Conservation (phyloP, 1,139 yeast genomes). For the Suhomyces guaymorum region DNA sequence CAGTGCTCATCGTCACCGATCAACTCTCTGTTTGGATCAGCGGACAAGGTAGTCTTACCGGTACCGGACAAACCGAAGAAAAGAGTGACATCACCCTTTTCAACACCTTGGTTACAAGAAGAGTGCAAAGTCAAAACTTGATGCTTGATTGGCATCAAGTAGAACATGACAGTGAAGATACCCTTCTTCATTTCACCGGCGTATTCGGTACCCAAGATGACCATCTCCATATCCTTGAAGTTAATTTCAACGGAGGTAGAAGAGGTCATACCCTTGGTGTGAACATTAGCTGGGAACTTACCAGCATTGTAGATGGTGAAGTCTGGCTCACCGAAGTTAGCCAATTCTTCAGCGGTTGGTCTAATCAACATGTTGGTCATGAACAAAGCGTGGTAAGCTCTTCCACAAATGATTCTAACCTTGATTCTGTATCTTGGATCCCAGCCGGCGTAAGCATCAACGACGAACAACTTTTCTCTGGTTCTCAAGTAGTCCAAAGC, state of each 20-base stretch:
- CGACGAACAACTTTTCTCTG: constrained; percentile 89
- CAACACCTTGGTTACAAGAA: constrained; percentile 86
- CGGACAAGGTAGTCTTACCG: constrained; percentile 96
- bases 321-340: constrained; percentile 93
- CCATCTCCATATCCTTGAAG: constrained; percentile 98
- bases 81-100: constrained; percentile 79
- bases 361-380: constrained; percentile 98
- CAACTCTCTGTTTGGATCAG: constrained; percentile 90
- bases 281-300: constrained; percentile 96
- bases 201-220: constrained; percentile 95
- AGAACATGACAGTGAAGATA: constrained; percentile 97
- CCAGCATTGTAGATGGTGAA: constrained; percentile 99
- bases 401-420: constrained; percentile 95
- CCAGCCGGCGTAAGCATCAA: constrained; percentile 99
- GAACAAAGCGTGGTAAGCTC: constrained; percentile 97
- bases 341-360: constrained; percentile 88
- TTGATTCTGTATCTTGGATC: constrained; percentile 97
- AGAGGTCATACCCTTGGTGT: constrained; percentile 97
- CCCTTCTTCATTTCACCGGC: constrained; percentile 99
- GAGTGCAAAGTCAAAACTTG: constrained; percentile 92
- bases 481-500: constrained; percentile 97
- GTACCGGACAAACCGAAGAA: constrained; percentile 98
- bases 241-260: constrained; percentile 94
- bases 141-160: constrained; percentile 95
- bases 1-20: constrained; percentile 99